Conservation (phyloP, 73 alveolate genomes). For the Durusdinium trenchii region DNA sequence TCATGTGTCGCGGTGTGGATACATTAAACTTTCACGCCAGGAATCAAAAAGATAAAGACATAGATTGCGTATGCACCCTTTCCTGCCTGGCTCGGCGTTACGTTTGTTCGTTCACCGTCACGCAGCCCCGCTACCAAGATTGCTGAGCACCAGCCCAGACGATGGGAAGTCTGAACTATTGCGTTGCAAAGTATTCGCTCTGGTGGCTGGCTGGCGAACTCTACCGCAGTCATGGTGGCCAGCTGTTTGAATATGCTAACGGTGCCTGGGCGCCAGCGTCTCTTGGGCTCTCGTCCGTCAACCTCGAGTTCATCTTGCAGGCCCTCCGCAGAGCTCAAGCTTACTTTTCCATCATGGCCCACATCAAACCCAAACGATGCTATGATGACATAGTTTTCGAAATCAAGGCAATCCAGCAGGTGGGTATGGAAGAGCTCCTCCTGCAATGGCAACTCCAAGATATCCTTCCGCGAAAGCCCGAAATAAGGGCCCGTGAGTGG, state of each 20-base stretch:
- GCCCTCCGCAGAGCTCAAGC: constrained; percentile 52
- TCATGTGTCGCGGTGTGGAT: no score
- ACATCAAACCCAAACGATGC: neutral
- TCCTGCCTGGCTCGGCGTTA: no score
- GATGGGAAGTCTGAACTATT: constrained; percentile 18
- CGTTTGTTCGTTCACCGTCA: no score
- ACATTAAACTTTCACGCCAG: no score
- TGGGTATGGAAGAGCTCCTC: neutral
- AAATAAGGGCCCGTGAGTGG: constrained; percentile 14
- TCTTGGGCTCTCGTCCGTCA: neutral
- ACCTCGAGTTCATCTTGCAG: neutral
- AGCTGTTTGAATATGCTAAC: constrained; percentile 3
- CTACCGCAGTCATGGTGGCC: neutral
- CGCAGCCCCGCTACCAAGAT: constrained; percentile 10
- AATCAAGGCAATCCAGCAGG: neutral
- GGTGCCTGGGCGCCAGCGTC: neutral
- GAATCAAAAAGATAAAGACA: no score
- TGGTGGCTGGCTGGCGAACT: constrained; percentile 9
- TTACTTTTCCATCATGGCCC: neutral
- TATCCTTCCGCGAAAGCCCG: constrained; percentile 9
- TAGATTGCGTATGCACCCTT: no score
- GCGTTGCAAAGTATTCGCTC: constrained; percentile 7
- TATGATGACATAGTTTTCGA: neutral
- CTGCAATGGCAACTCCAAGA: constrained; percentile 52
- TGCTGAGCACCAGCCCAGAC: constrained; percentile 27